These are phyloP conservation scores for Acacia confusa DNA, from an alignment of 306 rosid genomes.

Conservation along the genomic window DNA sequence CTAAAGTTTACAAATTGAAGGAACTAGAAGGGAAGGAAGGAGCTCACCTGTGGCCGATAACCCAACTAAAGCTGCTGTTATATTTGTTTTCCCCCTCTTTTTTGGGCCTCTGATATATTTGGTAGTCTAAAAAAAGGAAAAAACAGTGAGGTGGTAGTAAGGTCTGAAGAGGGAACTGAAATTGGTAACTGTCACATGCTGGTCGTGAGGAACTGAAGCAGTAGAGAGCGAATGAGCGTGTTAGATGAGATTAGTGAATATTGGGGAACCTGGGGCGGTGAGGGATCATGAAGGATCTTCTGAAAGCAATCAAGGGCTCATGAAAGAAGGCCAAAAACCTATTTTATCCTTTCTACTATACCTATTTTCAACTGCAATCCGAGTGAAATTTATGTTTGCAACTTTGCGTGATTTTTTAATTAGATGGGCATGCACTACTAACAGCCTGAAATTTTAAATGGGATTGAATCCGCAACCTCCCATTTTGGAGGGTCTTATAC, in stretches of 20 bases:
- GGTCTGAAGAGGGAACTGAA: neutral
- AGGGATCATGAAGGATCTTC: neutral
- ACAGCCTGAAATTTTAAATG: too few relatives aligned
- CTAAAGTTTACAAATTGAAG: neutral
- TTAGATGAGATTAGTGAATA: neutral
- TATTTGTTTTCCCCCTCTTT: neutral
- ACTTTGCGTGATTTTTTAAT: neutral
- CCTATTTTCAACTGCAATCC: neutral
- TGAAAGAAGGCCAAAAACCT: neutral
- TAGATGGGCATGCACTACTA: too few relatives aligned
- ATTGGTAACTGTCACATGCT: neutral
- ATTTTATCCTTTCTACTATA: neutral
- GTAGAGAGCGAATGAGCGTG: neutral
- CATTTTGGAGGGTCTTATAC: too few relatives aligned
- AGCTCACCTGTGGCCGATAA: neutral
- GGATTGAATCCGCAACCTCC: too few relatives aligned
- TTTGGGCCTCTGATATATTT: neutral
- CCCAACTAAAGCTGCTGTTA: neutral
- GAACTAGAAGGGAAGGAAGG: neutral
- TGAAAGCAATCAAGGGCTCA: neutral
- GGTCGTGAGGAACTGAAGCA: neutral
- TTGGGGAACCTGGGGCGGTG: neutral
- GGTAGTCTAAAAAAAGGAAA: neutral
- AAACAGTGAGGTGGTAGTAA: neutral
- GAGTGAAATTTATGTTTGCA: neutral